Base-by-base conservation (phyloP, 805 yeast genomes). In the Wickerhamiella shivajii region DNA sequence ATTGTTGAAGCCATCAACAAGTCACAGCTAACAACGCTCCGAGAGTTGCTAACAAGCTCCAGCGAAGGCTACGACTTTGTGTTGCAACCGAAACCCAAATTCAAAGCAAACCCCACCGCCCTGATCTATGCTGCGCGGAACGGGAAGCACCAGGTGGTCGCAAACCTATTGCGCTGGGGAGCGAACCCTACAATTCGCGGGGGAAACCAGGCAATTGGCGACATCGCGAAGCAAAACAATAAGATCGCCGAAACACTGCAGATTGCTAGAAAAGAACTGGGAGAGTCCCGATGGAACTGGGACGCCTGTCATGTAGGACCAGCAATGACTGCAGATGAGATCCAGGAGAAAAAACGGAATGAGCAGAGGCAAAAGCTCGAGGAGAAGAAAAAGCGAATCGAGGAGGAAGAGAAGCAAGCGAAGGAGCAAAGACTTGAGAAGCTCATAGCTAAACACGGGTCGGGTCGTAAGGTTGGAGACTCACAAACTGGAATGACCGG, bases 281-380 rank as follows among this genome's bases (percentile, higher is more conserved):
- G 94, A 2, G 93, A 83, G 47, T 52, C 49, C 0, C 63, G 53
- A 36, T 71, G 76, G 49, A 68, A 79, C 50, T 84, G 97, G 95
- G 55, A 53, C 3, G 52, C 45, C 12, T 73, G 84, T 1, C 69
- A 66, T 38, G 77, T 85, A 2, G 83, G 75, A 0, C 61, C 66
- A 1, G 71, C 75, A 27, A 53, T 56, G 15, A 40, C 59, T 5
- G 43, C 44, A 22, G 55, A 51, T 10, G 57, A 58, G 14, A 34
- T 56, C 43, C 38, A 32, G 17, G 40, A 40, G 13, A 29, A 39
- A 10, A 23, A 41, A 12, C 45, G 47, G 33, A 31, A 29, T 28
- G 49, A 43, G 17, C 40, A 33, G 11, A 31, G 32, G 19, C 24
- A 18, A 2, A 24, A 24, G 18, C 13, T 24, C 18, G 18, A 24